Conservation (phyloP, 1,284 basidiomycete genomes). For the Cryptococcus sp. region DNA sequence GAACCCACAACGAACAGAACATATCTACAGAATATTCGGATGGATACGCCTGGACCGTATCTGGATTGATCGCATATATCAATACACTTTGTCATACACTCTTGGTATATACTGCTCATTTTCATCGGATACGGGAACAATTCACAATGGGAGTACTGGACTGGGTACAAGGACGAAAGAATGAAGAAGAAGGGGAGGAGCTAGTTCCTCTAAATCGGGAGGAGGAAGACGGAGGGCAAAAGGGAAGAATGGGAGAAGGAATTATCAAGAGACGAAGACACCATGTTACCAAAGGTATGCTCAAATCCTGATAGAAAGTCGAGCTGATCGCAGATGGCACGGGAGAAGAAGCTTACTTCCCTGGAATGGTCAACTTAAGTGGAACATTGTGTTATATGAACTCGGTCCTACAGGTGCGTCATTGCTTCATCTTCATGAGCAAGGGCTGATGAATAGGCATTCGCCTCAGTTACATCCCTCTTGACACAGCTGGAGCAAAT, state of each 20-base stretch:
- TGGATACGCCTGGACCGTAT: too few relatives aligned
- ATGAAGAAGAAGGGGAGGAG: not conserved
- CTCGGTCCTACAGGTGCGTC: slow-evolving; percentile 75
- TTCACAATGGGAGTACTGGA: too few relatives aligned
- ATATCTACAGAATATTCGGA: too few relatives aligned
- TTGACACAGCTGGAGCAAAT: slow-evolving; percentile 68
- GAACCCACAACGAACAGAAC: too few relatives aligned
- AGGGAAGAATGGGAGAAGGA: not conserved
- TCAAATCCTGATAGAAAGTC: not conserved
- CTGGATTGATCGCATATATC: too few relatives aligned
- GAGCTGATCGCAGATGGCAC: not conserved
- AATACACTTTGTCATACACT: too few relatives aligned
- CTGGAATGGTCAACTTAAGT: slow-evolving; percentile 86
- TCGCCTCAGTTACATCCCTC: slow-evolving; percentile 75
- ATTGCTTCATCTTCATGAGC: not conserved
- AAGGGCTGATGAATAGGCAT: slow-evolving; percentile 54
- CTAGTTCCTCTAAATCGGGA: not conserved
- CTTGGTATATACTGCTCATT: too few relatives aligned
- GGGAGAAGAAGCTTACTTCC: slow-evolving; percentile 54
- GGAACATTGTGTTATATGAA: slow-evolving; percentile 95
- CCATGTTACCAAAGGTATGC: not conserved
- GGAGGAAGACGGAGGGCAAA: not conserved
- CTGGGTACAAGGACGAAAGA: too few relatives aligned
- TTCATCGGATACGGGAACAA: too few relatives aligned
- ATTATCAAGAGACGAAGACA: not conserved